phyloP scores from a whole-genome alignment of 352 stramenopile species.

The Peronospora tabacina region DNA sequence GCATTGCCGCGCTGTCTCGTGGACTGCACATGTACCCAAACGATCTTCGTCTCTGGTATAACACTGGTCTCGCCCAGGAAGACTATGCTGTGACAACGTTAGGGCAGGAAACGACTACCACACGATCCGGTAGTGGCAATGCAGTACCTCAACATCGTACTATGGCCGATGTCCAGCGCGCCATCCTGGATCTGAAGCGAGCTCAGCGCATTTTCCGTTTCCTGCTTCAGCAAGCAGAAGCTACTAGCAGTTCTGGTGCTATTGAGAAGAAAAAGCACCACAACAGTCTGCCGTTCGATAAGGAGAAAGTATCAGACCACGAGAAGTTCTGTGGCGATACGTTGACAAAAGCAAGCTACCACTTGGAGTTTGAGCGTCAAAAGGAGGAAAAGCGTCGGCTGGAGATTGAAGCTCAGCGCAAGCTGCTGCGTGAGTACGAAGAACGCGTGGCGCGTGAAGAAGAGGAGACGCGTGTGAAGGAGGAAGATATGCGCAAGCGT shows the following conservation, averaged over 20 bases:
- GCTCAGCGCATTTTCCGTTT: slow-evolving; percentile 81
- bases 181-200: slow-evolving; percentile 77
- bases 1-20: slow-evolving; percentile 73
- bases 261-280: slow-evolving; percentile 55
- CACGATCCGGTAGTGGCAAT: slow-evolving; percentile 31
- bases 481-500: slow-evolving; percentile 55
- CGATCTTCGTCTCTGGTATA: slow-evolving; percentile 82
- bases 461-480: slow-evolving; percentile 36
- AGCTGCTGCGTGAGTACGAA: slow-evolving; percentile 76
- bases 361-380: slow-evolving; percentile 86
- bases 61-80: slow-evolving; percentile 79
- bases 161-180: slow-evolving; percentile 84
- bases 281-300: slow-evolving; percentile 62
- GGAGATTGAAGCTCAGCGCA: slow-evolving; percentile 75
- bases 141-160: slow-evolving; percentile 52
- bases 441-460: slow-evolving; percentile 64
- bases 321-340: slow-evolving; percentile 85
- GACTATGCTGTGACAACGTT: slow-evolving; percentile 82
- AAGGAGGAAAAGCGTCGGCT: slow-evolving; percentile 78
- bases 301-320: slow-evolving; percentile 83
- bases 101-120: slow-evolving; percentile 51
- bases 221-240: slow-evolving; percentile 61
- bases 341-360: slow-evolving; percentile 79
- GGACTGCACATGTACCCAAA: slow-evolving; percentile 72
- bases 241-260: slow-evolving; percentile 11